Percentiles rank a stretch among this genome's conserved stretches.
phyloP scores from a whole-genome alignment of 768 basidiomycete species.

The Macrocybe gigantea region DNA sequence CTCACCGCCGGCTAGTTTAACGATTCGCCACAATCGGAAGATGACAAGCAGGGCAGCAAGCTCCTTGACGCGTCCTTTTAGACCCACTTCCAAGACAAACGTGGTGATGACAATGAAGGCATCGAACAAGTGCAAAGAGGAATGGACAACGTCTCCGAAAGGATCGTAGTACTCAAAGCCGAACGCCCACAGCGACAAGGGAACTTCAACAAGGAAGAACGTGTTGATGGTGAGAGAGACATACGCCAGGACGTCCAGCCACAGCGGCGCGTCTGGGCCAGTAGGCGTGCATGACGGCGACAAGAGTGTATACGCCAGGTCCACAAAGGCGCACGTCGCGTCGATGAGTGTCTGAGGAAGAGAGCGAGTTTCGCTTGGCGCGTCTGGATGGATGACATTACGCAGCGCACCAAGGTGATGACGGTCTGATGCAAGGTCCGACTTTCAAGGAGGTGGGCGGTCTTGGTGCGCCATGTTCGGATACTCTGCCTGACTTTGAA shows the following conservation, averaged over 20 bases:
- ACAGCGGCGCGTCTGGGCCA: conserved; percentile 39
- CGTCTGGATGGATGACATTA: conserved; percentile 4
- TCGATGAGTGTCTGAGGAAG: conserved; percentile 50
- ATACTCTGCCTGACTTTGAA: neutral
- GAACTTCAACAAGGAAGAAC: conserved; percentile 75
- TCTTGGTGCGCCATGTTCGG: conserved; percentile 22
- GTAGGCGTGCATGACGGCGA: conserved; percentile 39
- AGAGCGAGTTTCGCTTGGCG: neutral
- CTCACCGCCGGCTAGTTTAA: conserved; percentile 61
- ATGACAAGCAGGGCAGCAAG: conserved; percentile 65
- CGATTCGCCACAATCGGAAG: conserved; percentile 75
- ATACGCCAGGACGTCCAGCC: conserved; percentile 58
- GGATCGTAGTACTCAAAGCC: conserved; percentile 63
- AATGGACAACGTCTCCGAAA: conserved; percentile 44
- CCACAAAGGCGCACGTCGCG: conserved; percentile 63
- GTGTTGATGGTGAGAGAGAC: conserved; percentile 65
- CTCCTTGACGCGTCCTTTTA: conserved; percentile 66
- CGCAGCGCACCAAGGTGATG: conserved; percentile 46
- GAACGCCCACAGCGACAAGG: conserved; percentile 60
- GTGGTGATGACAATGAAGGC: conserved; percentile 64
- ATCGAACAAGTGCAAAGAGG: conserved; percentile 71
- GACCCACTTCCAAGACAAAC: conserved; percentile 64
- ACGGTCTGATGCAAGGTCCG: conserved; percentile 47
- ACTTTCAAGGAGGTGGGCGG: conserved; percentile 48
- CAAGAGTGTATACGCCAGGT: conserved; percentile 66